Evolutionary conservation across 805 yeast species (phyloP).

Genomic region (Metschnikowia corniflorae): DNA sequence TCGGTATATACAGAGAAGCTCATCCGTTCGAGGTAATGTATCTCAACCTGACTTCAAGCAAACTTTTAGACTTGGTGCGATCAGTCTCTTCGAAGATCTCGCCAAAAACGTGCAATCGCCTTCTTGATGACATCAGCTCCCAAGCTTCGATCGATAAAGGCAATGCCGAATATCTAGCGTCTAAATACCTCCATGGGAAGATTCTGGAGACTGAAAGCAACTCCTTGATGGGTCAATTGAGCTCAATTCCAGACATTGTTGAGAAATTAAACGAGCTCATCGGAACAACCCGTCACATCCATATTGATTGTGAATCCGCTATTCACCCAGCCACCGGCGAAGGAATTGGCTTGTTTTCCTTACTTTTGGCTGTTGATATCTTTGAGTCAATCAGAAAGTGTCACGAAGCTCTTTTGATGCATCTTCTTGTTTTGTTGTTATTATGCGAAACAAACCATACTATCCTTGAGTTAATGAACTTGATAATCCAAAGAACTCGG

Average conservation of each 20-base stretch:
- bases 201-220: constrained; percentile 24
- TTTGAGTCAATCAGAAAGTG: constrained; percentile 27
- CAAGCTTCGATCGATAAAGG: constrained; percentile 14
- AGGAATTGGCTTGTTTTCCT: constrained; percentile 23
- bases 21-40: constrained; percentile 29
- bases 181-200: constrained; percentile 23
- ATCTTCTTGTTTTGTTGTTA: constrained; percentile 28
- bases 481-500: constrained; percentile 23
- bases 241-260: constrained; percentile 24
- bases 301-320: constrained; percentile 1
- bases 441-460: constrained; percentile 32
- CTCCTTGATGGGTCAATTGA: constrained; percentile 22
- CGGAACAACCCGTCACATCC: constrained; percentile 10
- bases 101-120: constrained; percentile 25
- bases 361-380: constrained; percentile 21
- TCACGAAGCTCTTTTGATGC: constrained; percentile 30
- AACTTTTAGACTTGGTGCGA: constrained; percentile 20
- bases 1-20: constrained; percentile 30
- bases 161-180: constrained; percentile 23
- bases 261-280: constrained; percentile 24
- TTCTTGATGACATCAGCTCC: constrained; percentile 17
- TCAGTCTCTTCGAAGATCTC: constrained; percentile 27
- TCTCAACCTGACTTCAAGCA: constrained; percentile 12
- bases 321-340: constrained; percentile 7
- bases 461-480: constrained; percentile 23